These are phyloP conservation scores for Ligustrum vulgare DNA, from an alignment of 257 asterid genomes.

Conservation along the genomic window DNA sequence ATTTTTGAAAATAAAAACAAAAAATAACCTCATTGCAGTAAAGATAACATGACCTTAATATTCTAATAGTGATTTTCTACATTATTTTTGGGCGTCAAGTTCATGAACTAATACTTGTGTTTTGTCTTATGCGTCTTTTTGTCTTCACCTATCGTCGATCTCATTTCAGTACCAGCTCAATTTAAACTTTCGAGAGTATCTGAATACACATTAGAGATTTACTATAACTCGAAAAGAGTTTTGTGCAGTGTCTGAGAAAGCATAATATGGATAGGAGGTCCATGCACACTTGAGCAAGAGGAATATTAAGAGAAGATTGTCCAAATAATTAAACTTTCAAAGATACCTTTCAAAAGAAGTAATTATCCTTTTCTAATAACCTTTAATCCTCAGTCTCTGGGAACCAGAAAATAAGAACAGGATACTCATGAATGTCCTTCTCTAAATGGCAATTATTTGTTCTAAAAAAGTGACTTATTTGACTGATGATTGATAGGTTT, in stretches of 20 bases:
- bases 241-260: background rate
- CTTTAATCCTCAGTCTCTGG: slow-evolving; percentile 31
- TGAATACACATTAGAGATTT: too few species aligned
- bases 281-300: background rate
- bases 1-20: too few species aligned
- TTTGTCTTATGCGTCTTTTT: background rate
- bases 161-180: background rate
- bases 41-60: too few species aligned
- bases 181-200: too few species aligned
- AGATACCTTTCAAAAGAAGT: slow-evolving; percentile 2
- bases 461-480: background rate
- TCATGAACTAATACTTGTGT: background rate
- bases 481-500: slow-evolving; percentile 9
- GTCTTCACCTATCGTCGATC: background rate
- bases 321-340: background rate
- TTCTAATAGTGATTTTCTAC: too few species aligned
- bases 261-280: background rate
- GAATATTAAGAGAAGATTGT: background rate
- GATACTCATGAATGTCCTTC: slow-evolving; percentile 27
- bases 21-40: too few species aligned
- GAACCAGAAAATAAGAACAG: slow-evolving; percentile 29
- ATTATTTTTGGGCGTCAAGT: background rate
- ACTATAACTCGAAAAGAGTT: background rate
- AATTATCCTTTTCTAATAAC: slow-evolving; percentile 17
- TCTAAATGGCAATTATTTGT: slow-evolving; percentile 17